Conservation (phyloP, 192 early-diverging fungal species). For the Radiomyces spectabilis region DNA sequence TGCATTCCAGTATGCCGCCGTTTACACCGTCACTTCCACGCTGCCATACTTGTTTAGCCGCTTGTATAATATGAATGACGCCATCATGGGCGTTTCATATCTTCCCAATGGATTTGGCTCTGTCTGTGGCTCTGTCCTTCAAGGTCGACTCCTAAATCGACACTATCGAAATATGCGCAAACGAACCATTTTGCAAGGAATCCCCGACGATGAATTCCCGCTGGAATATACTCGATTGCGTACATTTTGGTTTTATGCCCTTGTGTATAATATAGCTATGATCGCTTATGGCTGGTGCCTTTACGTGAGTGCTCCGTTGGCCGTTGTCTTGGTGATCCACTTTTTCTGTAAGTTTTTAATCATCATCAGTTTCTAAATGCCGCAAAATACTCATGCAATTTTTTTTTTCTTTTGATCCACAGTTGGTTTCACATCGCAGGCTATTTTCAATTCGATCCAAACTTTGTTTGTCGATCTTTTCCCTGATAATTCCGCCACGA, state of each 20-base stretch:
- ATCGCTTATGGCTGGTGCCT: slow-evolving; percentile 24
- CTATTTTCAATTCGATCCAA: slow-evolving; percentile 7
- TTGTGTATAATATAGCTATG: slow-evolving; percentile 1
- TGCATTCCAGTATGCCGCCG: slow-evolving; percentile 8
- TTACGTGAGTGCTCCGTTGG: too few species aligned
- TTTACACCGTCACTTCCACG: slow-evolving; percentile 2
- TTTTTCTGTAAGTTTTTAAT: slow-evolving; percentile 12
- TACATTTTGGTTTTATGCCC: slow-evolving; percentile 4
- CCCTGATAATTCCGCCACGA: slow-evolving; percentile 9
- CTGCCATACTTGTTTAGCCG: not conserved
- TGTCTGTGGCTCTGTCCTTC: slow-evolving; percentile 3
- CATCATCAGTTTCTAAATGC: too few species aligned
- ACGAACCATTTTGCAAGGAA: not conserved
- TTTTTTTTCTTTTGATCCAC: too few species aligned
- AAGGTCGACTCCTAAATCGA: slow-evolving; percentile 4
- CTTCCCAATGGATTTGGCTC: slow-evolving; percentile 9
- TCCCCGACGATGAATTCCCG: slow-evolving; percentile 6
- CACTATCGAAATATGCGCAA: not conserved
- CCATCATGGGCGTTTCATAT: slow-evolving; percentile 10
- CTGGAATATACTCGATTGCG: slow-evolving; percentile 16
- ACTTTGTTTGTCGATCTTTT: slow-evolving; percentile 18
- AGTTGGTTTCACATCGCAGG: slow-evolving; percentile 8
- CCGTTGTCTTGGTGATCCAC: slow-evolving; percentile 4
- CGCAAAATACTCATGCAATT: not conserved
- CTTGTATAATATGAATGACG: slow-evolving; percentile 4